A percentile compares a stretch with the other conserved stretches of the same genome.
These are phyloP conservation scores for Plectranthus barbatus DNA, from an alignment of 257 asterid genomes.

Conservation along the genomic window DNA sequence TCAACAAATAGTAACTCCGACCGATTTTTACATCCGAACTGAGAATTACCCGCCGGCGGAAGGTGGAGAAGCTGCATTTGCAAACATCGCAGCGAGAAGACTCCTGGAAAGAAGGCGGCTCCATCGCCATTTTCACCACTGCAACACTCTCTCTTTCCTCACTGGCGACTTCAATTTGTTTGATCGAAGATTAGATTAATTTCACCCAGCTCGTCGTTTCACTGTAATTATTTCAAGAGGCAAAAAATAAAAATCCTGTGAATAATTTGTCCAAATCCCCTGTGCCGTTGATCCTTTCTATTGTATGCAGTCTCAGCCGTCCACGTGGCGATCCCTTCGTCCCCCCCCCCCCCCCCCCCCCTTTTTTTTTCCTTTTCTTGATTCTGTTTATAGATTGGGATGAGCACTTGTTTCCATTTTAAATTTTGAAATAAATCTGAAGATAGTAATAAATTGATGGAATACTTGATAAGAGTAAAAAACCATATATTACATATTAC, in stretches of 20 bases:
- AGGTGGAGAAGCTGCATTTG: slow-evolving; percentile 90
- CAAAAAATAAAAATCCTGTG: not conserved
- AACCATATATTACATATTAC: no score
- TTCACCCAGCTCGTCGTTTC: not conserved
- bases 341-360: not conserved
- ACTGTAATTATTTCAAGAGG: not conserved
- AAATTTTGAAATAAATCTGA: no score
- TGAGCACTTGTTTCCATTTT: no score
- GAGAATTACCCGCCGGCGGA: slow-evolving; percentile 79
- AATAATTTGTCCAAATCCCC: not conserved
- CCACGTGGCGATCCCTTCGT: not conserved
- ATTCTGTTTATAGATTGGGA: no score
- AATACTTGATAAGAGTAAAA: no score
- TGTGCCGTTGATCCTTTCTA: not conserved
- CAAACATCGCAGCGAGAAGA: slow-evolving; percentile 91
- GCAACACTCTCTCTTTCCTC: slow-evolving; percentile 5
- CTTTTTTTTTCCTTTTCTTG: no score
- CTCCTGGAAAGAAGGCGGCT: slow-evolving; percentile 82
- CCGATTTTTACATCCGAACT: slow-evolving; percentile 11
- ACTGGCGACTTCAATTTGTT: slow-evolving; percentile 5
- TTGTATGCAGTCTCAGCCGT: not conserved
- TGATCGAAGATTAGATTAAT: not conserved
- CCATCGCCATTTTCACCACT: slow-evolving; percentile 40
- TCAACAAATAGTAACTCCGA: slow-evolving; percentile 3
- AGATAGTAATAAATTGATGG: no score